Base-by-base conservation (phyloP, 805 yeast genomes). In the Lachancea nothofagi region DNA sequence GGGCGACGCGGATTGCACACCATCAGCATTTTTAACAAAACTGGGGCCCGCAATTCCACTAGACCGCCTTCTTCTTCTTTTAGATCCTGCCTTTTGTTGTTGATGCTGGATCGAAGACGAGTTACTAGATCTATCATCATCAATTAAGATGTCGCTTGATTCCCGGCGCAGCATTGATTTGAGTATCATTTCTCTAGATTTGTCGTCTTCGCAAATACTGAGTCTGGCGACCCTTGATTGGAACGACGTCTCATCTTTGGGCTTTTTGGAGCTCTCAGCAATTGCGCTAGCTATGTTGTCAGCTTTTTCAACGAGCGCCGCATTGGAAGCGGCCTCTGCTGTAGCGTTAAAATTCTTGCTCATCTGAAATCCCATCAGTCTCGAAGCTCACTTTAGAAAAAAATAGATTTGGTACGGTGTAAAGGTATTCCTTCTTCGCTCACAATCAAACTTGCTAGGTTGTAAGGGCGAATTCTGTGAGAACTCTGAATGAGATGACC, bases 51-150 rank as follows among this genome's bases (percentile, higher is more conserved):
- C 22, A 3, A 43, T 33, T 9, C 51, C 57, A 37, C 61, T 53
- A 5, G 61, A 54, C 42, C 64, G 54, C 52, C 59, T 56, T 46
- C 57, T 53, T 30, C 49, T 41, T 17, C 47, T 37, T 23, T 38
- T 37, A 3, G 36, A 38, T 4, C 41, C 35, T 21, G 31, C 29
- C 18, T 21, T 25, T 18, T 40, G 30, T 17, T 31, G 21, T 18
- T 31, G 34, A 13, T 12, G 7, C 3, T 7, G 8, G 12, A n/a
- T 15, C 7, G 26, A 21, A 7, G 10, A 10, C 7, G 13, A 20
- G 9, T 10, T 15, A 18, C 35, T 27, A 22, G 36, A 5, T 8
- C 18, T 29, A 17, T 13, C 26, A 5, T 19, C 36, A 13, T 33
- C 38, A 19, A 31, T 31, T 12, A 13, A 25, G 28, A 24, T 9